A percentile compares a stretch with the other conserved stretches of the same genome.
Conservation (phyloP, 371 early-diverging fungal genomes). For the Ordospora pajunii region DNA sequence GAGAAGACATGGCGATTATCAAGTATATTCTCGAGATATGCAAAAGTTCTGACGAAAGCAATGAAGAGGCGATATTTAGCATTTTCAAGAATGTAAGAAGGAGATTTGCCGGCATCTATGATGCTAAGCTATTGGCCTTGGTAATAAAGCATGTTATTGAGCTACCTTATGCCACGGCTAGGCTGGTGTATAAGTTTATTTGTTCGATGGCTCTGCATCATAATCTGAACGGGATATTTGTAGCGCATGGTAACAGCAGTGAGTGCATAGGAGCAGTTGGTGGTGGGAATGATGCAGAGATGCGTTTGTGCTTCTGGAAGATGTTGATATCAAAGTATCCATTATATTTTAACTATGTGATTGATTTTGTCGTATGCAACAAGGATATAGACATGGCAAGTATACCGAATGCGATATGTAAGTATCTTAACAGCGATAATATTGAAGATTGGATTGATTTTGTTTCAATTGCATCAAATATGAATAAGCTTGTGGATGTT, state of each 20-base stretch:
- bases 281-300: not conserved
- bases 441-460: not conserved
- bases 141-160: slow-evolving; percentile 11
- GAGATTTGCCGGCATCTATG: not conserved
- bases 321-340: not conserved
- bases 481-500: not conserved
- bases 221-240: slow-evolving; percentile 4
- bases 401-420: not conserved
- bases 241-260: not conserved
- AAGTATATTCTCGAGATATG: slow-evolving; percentile 1
- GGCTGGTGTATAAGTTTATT: not conserved
- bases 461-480: not conserved
- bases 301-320: not conserved
- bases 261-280: not conserved
- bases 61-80: slow-evolving; percentile 19
- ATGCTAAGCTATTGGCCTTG: slow-evolving; percentile 7
- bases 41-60: not conserved
- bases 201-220: not conserved
- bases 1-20: not conserved
- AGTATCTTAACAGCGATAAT: not conserved
- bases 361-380: not conserved
- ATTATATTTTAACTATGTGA: not conserved
- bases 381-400: not conserved
- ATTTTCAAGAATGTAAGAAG: slow-evolving; percentile 29
- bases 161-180: not conserved